These are phyloP conservation scores for Scutellaria minor DNA, from an alignment of 257 asterid species.

Conservation along the genomic window DNA sequence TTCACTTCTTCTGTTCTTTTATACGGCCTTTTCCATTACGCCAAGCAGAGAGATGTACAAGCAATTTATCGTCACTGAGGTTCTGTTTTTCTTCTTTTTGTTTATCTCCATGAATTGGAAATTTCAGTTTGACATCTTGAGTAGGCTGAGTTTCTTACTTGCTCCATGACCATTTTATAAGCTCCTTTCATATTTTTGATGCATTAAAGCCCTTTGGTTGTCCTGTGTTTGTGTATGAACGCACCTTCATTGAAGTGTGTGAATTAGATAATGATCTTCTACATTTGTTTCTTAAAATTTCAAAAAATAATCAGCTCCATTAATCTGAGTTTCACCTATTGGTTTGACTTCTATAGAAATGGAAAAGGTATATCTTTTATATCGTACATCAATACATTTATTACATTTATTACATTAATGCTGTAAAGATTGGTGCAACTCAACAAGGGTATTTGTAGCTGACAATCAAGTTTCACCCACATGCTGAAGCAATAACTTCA, in stretches of 20 bases:
- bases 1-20: background rate
- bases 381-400: background rate
- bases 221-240: conserved; percentile 3
- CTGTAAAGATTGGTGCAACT: background rate
- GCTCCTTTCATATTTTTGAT: conserved; percentile 1
- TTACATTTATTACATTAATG: background rate
- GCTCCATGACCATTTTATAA: background rate
- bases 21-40: background rate
- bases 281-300: background rate
- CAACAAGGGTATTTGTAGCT: background rate
- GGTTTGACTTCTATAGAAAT: background rate
- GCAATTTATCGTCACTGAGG: background rate
- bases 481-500: too few species aligned
- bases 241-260: background rate
- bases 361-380: conserved; percentile 3
- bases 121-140: conserved; percentile 4
- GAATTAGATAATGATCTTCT: background rate
- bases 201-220: background rate
- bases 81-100: background rate
- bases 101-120: background rate
- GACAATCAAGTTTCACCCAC: too few species aligned
- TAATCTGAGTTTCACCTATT: background rate
- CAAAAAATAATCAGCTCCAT: background rate
- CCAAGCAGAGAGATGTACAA: background rate
- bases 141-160: background rate